Percentiles rank a stretch among this genome's conserved stretches.
Conservation (phyloP, 139 green algal species). For the Medakamo hakoo region DNA sequence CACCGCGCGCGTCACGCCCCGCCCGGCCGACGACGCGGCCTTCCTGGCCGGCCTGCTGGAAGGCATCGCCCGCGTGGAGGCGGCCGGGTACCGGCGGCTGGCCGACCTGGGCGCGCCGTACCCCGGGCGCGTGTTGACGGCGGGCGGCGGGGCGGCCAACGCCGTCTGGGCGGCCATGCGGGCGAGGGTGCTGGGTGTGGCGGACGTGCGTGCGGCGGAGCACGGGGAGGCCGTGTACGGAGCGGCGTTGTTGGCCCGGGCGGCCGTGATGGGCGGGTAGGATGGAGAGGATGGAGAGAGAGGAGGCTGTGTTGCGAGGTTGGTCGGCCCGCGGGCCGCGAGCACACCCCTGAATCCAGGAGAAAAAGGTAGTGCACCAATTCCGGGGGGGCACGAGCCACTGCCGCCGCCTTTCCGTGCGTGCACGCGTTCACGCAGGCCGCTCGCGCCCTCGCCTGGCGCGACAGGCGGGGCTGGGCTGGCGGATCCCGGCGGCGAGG, state of each 20-base stretch:
- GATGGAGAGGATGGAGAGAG: too few relatives aligned
- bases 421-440: too few relatives aligned
- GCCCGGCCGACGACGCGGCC: conserved; percentile 40
- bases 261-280: too few relatives aligned
- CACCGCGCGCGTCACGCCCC: conserved; percentile 36
- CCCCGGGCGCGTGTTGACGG: conserved; percentile 41
- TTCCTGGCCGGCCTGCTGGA: conserved; percentile 78
- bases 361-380: too few relatives aligned
- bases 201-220: conserved; percentile 27
- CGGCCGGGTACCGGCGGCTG: conserved; percentile 42
- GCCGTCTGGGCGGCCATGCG: conserved; percentile 55
- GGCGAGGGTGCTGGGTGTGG: conserved; percentile 38
- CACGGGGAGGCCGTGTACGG: conserved; percentile 58
- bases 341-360: too few relatives aligned
- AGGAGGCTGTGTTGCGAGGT: too few relatives aligned
- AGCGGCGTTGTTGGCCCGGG: conserved; percentile 44
- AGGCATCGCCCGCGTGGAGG: conserved; percentile 66
- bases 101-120: conserved; percentile 39
- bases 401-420: too few relatives aligned
- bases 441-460: too few relatives aligned
- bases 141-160: conserved; percentile 66
- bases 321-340: too few relatives aligned
- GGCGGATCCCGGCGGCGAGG: too few relatives aligned
- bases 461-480: too few relatives aligned
- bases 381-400: too few relatives aligned